These are phyloP conservation scores for Arbutus unedo DNA, from an alignment of 148 eudicot genomes.

Conservation along the genomic window DNA sequence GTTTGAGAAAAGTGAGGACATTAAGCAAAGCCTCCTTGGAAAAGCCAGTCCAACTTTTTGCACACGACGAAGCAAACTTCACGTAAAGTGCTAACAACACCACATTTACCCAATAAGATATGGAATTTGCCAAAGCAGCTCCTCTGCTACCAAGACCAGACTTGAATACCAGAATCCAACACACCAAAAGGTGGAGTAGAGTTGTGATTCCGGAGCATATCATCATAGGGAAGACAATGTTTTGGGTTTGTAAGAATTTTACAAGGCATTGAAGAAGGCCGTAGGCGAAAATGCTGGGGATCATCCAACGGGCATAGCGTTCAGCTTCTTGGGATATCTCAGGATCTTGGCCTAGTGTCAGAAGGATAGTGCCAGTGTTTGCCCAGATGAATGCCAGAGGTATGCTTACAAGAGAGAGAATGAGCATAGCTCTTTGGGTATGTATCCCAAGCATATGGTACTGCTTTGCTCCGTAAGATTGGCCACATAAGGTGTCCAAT, in stretches of 20 bases:
- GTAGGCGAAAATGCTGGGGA: constrained; percentile 57
- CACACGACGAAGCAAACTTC: constrained; percentile 48
- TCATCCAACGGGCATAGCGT: constrained; percentile 42
- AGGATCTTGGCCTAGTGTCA: constrained; percentile 50
- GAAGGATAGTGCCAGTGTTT: constrained; percentile 44
- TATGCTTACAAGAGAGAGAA: constrained; percentile 42
- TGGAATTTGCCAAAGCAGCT: constrained; percentile 59
- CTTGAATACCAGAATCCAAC: constrained; percentile 60
- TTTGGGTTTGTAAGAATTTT: constrained; percentile 61
- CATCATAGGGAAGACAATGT: constrained; percentile 62
- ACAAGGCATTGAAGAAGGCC: constrained; percentile 55
- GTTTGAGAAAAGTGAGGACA: constrained; percentile 35
- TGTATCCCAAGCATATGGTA: constrained; percentile 63
- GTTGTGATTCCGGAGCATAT: constrained; percentile 49
- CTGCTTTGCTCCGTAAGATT: constrained; percentile 66
- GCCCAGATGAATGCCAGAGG: constrained; percentile 58
- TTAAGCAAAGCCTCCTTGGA: constrained; percentile 41
- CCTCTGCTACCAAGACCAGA: constrained; percentile 52
- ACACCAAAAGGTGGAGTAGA: constrained; percentile 38
- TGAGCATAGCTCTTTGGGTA: constrained; percentile 53
- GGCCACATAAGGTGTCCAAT: constrained; percentile 65
- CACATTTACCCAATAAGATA: constrained; percentile 59
- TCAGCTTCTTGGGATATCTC: constrained; percentile 52
- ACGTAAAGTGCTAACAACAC: constrained; percentile 40
- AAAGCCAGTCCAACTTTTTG: constrained; percentile 53